Evolutionary conservation across 805 yeast species (phyloP), one percentile per base, ranked within the genome.

Genomic region (Teunomyces panamensis): DNA sequence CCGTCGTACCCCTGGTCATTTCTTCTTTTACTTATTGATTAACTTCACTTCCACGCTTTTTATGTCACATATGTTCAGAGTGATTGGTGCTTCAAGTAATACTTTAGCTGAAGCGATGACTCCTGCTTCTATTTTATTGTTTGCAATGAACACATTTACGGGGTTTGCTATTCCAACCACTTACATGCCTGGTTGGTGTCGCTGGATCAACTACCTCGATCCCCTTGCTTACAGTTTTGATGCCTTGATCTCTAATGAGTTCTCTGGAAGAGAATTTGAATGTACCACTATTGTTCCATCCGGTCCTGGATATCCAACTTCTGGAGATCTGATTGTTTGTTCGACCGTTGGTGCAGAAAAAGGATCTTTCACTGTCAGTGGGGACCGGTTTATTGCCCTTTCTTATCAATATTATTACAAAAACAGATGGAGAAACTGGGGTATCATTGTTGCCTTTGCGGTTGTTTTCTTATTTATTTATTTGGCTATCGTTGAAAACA

Each of bases 161-260:
- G 86, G 86, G 33, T 82, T 81, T 66, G 80, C 76, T 17, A 67
- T 81, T 49, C 87, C 86, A 27, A 74, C 77, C 30, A 73, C 76
- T 5, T 60, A 73, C 43, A 80, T 81, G 80, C 70, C 71, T 47
- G 81, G 84, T 9, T 83, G 87, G 86, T 77, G 81, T 30, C 71
- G 81, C 51, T 83, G 86, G 87, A 79, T 83, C 51, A 78, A 79
- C 62, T 83, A 79, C 55, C 54, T 83, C 41, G 73, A 83, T 54
- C 87, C 87, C 1, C 61, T 82, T 44, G 80, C 78, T 7, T 82
- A 81, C 56, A 69, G 76, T 14, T 81, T 81, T 56, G 85, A 81
- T 59, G 69, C 85, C 0, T 60, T 81, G 56, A 71, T 82, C 71
- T 67, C 77, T 2, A 81, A 80, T 54, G 86, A 82, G 58, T 81